A percentile compares a stretch with the other conserved stretches of the same genome.
Evolutionary conservation across 805 yeast genomes (phyloP).

Genomic region (Metschnikowia matae): DNA sequence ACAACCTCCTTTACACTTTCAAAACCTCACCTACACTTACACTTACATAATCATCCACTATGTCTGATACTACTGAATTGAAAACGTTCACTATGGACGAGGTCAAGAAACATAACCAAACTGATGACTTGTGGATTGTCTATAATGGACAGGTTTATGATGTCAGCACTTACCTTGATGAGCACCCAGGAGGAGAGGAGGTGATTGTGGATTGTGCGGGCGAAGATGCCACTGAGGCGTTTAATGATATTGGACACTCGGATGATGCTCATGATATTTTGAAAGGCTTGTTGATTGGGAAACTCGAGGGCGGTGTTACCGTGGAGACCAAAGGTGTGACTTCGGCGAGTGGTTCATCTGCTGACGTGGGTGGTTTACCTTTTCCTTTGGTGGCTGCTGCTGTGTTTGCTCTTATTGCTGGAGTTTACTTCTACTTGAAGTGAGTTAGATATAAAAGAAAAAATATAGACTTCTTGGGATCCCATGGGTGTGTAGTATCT

Average conservation of each 20-base stretch:
- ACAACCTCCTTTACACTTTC: too few species aligned
- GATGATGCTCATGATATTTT: conserved; percentile 88
- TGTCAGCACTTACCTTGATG: conserved; percentile 39
- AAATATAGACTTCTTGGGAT: background rate
- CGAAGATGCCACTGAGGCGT: conserved; percentile 65
- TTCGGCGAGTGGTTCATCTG: conserved; percentile 6
- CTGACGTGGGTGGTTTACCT: conserved; percentile 17
- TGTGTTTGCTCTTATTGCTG: conserved; percentile 17
- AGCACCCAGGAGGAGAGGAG: conserved; percentile 81
- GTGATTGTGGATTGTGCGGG: conserved; percentile 78
- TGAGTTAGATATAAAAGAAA: background rate
- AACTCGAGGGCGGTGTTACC: conserved; percentile 59
- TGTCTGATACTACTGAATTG: conserved; percentile 19
- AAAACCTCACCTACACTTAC: too few species aligned
- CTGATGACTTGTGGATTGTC: conserved; percentile 42
- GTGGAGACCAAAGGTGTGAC: conserved; percentile 20
- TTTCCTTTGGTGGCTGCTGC: conserved; percentile 19
- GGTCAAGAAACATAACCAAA: conserved; percentile 37
- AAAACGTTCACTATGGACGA: conserved; percentile 55
- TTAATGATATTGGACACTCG: conserved; percentile 92
- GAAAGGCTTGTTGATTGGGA: conserved; percentile 68
- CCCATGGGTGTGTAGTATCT: too few species aligned
- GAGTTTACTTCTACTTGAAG: conserved; percentile 18
- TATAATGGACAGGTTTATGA: conserved; percentile 44
- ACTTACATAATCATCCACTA: too few species aligned